Conservation (phyloP, 257 asterid species). For the Buddleja alternifolia region DNA sequence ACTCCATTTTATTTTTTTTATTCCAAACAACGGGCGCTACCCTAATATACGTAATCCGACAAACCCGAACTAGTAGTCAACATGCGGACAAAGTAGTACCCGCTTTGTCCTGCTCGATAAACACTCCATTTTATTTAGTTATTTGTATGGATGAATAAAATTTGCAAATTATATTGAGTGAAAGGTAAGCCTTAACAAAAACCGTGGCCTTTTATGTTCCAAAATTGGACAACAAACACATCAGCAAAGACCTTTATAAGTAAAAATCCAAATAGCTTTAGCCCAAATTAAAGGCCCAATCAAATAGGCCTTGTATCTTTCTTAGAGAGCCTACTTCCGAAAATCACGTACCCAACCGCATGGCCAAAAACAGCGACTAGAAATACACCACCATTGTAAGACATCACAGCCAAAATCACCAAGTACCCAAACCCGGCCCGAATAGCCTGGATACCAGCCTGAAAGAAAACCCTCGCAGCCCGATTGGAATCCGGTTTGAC, state of each 20-base stretch:
- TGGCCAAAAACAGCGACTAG: slow-evolving; percentile 72
- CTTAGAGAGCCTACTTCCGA: slow-evolving; percentile 54
- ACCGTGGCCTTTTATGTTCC: neutral
- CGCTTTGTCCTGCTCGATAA: too few species aligned
- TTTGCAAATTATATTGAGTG: too few species aligned
- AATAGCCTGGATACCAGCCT: slow-evolving; percentile 56
- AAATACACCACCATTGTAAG: slow-evolving; percentile 77
- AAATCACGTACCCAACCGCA: slow-evolving; percentile 60
- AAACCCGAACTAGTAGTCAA: too few species aligned
- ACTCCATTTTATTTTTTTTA: too few species aligned
- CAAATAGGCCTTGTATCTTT: slow-evolving; percentile 28
- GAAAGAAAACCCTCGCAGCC: slow-evolving; percentile 47
- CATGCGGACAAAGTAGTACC: too few species aligned
- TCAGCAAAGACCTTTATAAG: neutral
- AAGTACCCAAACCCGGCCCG: slow-evolving; percentile 78
- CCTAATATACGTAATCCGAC: too few species aligned
- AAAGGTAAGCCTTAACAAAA: neutral
- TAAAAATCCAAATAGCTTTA: neutral
- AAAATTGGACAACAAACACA: neutral
- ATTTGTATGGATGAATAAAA: too few species aligned
- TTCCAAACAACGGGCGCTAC: too few species aligned
- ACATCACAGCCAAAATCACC: slow-evolving; percentile 75
- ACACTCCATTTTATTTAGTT: too few species aligned
- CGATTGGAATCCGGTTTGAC: slow-evolving; percentile 65
- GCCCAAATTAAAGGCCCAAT: slow-evolving; percentile 9